phyloP scores from a whole-genome alignment of 2,329 filamentous ascomycete genomes.

The Colletotrichum lentis region DNA sequence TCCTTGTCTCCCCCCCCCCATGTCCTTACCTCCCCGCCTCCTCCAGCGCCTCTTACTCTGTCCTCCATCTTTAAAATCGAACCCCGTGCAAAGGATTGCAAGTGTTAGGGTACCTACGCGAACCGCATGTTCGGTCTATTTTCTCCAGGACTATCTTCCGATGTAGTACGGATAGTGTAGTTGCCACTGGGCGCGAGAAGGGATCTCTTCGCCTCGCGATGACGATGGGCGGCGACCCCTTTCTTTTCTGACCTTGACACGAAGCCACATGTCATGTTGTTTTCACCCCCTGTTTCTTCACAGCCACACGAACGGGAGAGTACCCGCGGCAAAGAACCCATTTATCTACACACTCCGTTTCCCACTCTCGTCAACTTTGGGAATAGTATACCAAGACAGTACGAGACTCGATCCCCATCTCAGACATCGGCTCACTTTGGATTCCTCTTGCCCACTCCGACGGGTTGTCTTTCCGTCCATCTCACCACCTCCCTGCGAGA shows the following conservation, averaged over 20 bases:
- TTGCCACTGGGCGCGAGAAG: background rate
- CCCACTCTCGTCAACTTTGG: conserved; percentile 1
- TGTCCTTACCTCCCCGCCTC: background rate
- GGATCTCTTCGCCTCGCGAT: background rate
- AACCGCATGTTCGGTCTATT: background rate
- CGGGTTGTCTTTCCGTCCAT: background rate
- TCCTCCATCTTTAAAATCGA: no score
- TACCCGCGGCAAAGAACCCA: background rate
- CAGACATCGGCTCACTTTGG: conserved; percentile 9
- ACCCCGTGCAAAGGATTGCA: no score
- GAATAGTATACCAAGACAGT: background rate
- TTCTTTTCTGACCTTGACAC: no score
- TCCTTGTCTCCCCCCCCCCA: background rate
- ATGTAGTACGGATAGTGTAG: no score
- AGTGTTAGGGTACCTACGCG: conserved; percentile 3
- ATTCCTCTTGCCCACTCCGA: background rate
- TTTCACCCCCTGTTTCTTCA: background rate
- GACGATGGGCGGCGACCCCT: background rate
- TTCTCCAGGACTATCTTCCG: background rate
- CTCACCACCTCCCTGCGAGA: background rate
- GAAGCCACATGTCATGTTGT: background rate
- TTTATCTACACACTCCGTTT: background rate
- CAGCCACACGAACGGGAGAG: background rate
- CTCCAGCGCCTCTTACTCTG: background rate
- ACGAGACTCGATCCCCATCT: background rate